A percentile compares a stretch with the other conserved stretches of the same genome.
Evolutionary conservation across 306 rosid genomes (phyloP).

Genomic region (Chamaecrista fasciculata): DNA sequence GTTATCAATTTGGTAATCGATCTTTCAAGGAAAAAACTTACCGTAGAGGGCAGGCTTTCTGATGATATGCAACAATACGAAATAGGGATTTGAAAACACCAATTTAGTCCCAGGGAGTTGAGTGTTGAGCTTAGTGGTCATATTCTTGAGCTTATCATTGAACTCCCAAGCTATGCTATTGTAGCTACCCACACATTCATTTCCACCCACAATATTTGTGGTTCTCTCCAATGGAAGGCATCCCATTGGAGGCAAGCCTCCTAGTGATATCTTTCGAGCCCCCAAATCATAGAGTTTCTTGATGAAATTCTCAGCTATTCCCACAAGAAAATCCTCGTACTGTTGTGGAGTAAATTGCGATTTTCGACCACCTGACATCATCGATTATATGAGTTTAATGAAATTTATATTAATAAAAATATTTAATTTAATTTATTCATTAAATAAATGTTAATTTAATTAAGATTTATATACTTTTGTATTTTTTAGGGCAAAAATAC

Average conservation of each 20-base stretch:
- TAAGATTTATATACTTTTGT: too few relatives aligned
- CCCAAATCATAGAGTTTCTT: constrained; percentile 59
- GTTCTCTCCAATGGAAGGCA: constrained; percentile 89
- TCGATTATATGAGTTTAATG: too few relatives aligned
- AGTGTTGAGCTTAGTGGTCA: constrained; percentile 47
- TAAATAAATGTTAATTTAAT: too few relatives aligned
- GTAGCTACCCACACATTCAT: constrained; percentile 45
- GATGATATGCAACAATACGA: constrained; percentile 47
- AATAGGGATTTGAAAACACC: constrained; percentile 74
- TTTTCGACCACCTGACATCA: constrained; percentile 43
- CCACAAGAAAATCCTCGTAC: constrained; percentile 55
- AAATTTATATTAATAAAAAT: too few relatives aligned
- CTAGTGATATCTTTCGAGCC: constrained; percentile 78
- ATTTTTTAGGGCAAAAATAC: too few relatives aligned
- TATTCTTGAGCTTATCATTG: constrained; percentile 56
- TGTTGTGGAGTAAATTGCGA: constrained; percentile 46
- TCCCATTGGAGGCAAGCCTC: constrained; percentile 97
- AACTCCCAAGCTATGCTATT: constrained; percentile 64
- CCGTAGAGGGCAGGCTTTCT: constrained; percentile 56
- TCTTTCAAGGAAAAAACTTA: too few relatives aligned
- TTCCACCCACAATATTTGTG: constrained; percentile 47
- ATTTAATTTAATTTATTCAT: too few relatives aligned
- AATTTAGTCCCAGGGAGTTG: constrained; percentile 58
- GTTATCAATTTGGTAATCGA: too few relatives aligned
- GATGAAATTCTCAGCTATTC: constrained; percentile 64